Percentiles rank a stretch among this genome's conserved stretches.
These are phyloP conservation scores for Euphorbia pulcherrima DNA, from an alignment of 345 rosid genomes.

Conservation along the genomic window DNA sequence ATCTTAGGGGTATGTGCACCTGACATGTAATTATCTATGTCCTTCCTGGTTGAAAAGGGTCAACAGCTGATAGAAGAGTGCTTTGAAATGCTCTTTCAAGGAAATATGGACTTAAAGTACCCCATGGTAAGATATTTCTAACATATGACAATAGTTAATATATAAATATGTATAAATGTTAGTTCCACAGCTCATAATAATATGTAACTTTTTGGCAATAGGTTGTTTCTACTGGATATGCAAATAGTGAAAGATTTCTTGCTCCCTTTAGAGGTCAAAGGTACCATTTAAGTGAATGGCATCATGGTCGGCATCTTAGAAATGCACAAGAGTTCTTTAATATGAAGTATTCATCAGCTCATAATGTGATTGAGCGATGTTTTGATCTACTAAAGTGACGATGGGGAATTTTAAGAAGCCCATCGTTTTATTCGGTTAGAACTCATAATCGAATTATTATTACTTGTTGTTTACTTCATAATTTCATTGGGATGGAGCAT, in stretches of 20 bases:
- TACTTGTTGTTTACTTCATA: neutral
- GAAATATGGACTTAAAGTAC: neutral
- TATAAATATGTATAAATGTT: too few relatives aligned
- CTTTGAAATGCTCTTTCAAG: neutral
- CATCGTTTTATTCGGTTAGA: neutral
- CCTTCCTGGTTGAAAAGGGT: neutral
- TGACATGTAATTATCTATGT: constrained; percentile 9
- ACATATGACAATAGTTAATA: too few relatives aligned
- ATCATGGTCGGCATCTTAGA: too few relatives aligned
- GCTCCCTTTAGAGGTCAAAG: neutral
- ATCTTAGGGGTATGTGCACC: neutral
- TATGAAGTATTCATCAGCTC: neutral
- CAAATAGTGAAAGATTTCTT: neutral
- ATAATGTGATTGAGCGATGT: neutral
- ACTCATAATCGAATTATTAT: neutral
- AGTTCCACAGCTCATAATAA: too few relatives aligned
- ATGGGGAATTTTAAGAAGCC: neutral
- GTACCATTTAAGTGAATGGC: neutral
- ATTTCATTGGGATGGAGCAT: neutral
- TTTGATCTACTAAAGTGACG: neutral
- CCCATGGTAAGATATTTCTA: neutral
- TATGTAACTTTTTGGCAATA: neutral
- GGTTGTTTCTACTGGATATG: neutral
- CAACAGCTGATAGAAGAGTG: neutral
- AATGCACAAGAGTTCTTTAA: neutral